These are phyloP conservation scores for Triglochin maritima DNA, from an alignment of 106 monocot species.

Conservation along the genomic window DNA sequence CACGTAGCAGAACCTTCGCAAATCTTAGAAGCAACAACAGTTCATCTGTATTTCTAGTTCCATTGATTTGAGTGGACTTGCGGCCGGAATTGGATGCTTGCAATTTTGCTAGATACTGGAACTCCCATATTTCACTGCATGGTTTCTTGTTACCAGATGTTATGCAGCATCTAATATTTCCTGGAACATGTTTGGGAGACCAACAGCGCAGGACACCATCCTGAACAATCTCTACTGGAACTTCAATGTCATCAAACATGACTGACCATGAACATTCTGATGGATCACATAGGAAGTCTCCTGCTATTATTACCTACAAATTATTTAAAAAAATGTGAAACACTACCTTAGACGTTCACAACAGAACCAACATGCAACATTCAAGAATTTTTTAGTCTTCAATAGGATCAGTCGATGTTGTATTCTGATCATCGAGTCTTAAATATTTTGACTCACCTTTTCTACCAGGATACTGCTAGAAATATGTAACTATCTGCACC, in stretches of 20 bases:
- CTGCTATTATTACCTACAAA: slow-evolving; percentile 48
- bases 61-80: slow-evolving; percentile 2
- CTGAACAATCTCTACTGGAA: slow-evolving; percentile 54
- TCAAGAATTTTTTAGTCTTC: too few relatives aligned
- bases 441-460: too few relatives aligned
- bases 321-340: not conserved
- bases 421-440: too few relatives aligned
- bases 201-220: slow-evolving; percentile 54
- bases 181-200: slow-evolving; percentile 37
- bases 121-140: slow-evolving; percentile 58
- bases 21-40: slow-evolving; percentile 32
- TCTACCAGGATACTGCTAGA: too few relatives aligned
- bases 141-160: slow-evolving; percentile 51
- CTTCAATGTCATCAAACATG: slow-evolving; percentile 64
- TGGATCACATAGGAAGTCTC: slow-evolving; percentile 45
- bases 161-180: slow-evolving; percentile 40
- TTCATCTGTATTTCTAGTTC: slow-evolving; percentile 28
- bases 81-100: not conserved
- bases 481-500: too few relatives aligned
- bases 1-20: slow-evolving; percentile 30
- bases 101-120: slow-evolving; percentile 39
- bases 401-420: too few relatives aligned
- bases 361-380: too few relatives aligned
- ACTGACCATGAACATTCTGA: slow-evolving; percentile 30
- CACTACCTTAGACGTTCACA: not conserved